A percentile compares a stretch with the other conserved stretches of the same genome.
Evolutionary conservation across 768 basidiomycete species (phyloP).

Genomic region (Termitomyces sp.): DNA sequence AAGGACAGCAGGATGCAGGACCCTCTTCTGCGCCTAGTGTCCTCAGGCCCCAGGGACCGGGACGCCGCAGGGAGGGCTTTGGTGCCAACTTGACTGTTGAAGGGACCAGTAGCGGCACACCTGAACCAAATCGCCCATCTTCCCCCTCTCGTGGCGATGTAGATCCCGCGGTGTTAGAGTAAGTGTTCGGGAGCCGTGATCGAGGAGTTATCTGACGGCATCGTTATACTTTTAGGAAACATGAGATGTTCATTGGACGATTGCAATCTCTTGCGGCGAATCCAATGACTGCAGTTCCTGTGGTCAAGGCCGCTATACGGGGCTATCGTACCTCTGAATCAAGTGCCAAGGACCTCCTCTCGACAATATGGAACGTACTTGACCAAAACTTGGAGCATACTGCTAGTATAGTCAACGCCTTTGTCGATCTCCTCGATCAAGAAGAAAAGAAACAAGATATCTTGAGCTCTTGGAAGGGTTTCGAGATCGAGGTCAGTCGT

Average conservation of each 20-base stretch:
- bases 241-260: constrained; percentile 58
- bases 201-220: not conserved
- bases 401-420: constrained; percentile 61
- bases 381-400: constrained; percentile 59
- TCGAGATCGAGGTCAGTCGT: constrained; percentile 66
- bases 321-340: constrained; percentile 75
- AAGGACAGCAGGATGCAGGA: constrained; percentile 10
- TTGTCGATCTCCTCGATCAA: constrained; percentile 73
- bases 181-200: constrained; percentile 14
- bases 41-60: constrained; percentile 20
- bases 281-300: constrained; percentile 50
- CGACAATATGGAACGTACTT: constrained; percentile 42
- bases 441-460: constrained; percentile 80
- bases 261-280: constrained; percentile 55
- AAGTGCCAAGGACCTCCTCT: constrained; percentile 78
- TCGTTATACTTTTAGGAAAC: constrained; percentile 40
- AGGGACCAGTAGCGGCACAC: constrained; percentile 16
- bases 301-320: constrained; percentile 69
- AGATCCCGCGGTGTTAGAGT: constrained; percentile 55
- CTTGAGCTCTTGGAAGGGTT: constrained; percentile 74
- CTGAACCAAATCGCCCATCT: constrained; percentile 27
- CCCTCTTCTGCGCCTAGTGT: constrained; percentile 7
- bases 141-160: constrained; percentile 37
- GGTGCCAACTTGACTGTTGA: constrained; percentile 48
- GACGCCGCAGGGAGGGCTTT: constrained; percentile 59